Evolutionary conservation across 1,139 yeast genomes (phyloP).

Genomic region (Diutina rugosa): DNA sequence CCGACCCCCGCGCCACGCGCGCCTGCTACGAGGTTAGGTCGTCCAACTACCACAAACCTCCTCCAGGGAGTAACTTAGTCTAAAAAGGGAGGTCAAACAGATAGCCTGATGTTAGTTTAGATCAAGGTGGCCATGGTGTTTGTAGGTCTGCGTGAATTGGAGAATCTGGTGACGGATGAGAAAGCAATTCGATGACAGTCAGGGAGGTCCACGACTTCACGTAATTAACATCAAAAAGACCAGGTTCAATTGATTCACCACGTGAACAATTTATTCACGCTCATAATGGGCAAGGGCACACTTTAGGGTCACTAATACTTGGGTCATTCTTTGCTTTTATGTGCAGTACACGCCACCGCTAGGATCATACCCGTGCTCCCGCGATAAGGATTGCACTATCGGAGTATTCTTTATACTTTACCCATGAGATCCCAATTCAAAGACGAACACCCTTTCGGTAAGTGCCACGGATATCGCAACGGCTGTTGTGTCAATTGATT

Average conservation of each 20-base stretch:
- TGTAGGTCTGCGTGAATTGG: background rate
- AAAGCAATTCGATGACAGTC: too few relatives aligned
- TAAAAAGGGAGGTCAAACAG: background rate
- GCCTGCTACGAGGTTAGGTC: background rate
- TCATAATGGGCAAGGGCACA: background rate
- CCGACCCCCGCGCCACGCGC: background rate
- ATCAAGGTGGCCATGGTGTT: background rate
- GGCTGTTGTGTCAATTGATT: background rate
- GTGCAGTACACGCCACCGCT: slow-evolving; percentile 1
- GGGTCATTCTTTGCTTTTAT: background rate
- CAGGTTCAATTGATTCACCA: background rate
- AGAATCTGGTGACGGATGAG: background rate
- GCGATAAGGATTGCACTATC: slow-evolving; percentile 1
- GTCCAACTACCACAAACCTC: background rate
- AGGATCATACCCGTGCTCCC: background rate
- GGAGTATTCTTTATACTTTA: background rate
- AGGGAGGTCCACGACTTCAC: background rate
- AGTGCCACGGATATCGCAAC: slow-evolving; percentile 13
- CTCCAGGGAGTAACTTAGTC: background rate
- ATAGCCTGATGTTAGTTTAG: background rate
- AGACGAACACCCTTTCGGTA: slow-evolving; percentile 84
- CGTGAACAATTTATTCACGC: background rate
- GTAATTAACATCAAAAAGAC: too few relatives aligned
- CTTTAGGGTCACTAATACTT: background rate
- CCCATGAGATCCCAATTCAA: slow-evolving; percentile 81